Evolutionary conservation across 164 flowering plant species (phyloP), one percentile per base, ranked within the genome.

Genomic region (Annona cherimola): DNA sequence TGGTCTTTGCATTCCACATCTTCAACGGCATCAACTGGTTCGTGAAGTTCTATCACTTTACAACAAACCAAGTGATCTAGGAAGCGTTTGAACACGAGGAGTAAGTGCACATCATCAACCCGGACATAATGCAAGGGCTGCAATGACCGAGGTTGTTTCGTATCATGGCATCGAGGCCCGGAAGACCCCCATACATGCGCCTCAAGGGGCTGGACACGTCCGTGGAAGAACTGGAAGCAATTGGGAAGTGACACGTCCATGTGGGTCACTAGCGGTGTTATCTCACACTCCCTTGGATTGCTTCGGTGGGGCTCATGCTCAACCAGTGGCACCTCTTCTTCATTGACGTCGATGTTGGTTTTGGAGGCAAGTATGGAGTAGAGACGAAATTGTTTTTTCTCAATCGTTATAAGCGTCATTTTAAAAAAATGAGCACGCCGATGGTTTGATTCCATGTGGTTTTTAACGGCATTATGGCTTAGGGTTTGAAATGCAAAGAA

Each of bases 71-170:
- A 69, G 97, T 97, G 4, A 93, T 93, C 4, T 97, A 93, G 42
- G 97, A 93, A 73, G 99, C 98, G 0, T 92, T 96, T 66, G 97
- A 93, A 75, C 78, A 95, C 70, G 99, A 96, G 78, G 97, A 93
- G 60, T 80, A 95, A 71, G 97, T 96, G 59, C 99, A 96, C 79
- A 93, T 96, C 42, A 90, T 96, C 69, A 98, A 96, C 70, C 90
- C 93, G 2, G 99, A 96, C 76, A 93, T 96, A 61, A 96, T 93
- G 98, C 98, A 96, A 72, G 99, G 99, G 2, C 78, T 96, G 11
- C 98, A 96, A 67, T 96, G 99, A 98, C 99, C 99, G 0, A 98
- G 98, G 0, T 82, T 96, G 16, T 96, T 96, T 45, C 98, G 93
- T 74, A 93, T 93, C 62, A 79, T 96, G 8, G 99, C 98, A 0